A percentile compares a stretch with the other conserved stretches of the same genome.
Conservation (phyloP, 2,329 filamentous ascomycete species). For the Pestalotiopsis sp. region DNA sequence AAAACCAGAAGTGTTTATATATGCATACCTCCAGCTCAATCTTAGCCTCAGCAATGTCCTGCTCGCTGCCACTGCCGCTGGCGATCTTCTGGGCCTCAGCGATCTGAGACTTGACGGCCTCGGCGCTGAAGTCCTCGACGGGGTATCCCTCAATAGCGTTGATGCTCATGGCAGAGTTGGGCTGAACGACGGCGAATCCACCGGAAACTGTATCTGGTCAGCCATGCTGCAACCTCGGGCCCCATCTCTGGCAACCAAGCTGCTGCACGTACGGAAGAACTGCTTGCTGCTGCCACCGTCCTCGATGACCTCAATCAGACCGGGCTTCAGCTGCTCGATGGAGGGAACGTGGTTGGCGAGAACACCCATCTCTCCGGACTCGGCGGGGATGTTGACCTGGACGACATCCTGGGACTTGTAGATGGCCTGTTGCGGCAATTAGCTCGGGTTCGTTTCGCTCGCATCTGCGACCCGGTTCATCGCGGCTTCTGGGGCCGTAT, state of each 20-base stretch:
- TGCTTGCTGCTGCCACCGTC: slow-evolving; percentile 89
- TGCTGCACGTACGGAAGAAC: slow-evolving; percentile 84
- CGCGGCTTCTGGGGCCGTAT: not conserved
- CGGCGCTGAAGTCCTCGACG: slow-evolving; percentile 93
- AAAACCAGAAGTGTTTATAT: not conserved
- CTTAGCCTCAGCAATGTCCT: slow-evolving; percentile 98
- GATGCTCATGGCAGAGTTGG: slow-evolving; percentile 93
- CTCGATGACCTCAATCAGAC: slow-evolving; percentile 92
- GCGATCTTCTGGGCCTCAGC: slow-evolving; percentile 95
- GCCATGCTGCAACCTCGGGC: slow-evolving; percentile 10
- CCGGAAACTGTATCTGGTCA: slow-evolving; percentile 72
- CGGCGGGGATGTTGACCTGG: slow-evolving; percentile 98
- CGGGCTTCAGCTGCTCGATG: slow-evolving; percentile 98
- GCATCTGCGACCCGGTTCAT: not conserved
- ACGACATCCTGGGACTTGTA: slow-evolving; percentile 73
- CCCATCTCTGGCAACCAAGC: not conserved
- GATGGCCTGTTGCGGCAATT: slow-evolving; percentile 68
- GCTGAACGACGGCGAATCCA: slow-evolving; percentile 96
- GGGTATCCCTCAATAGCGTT: slow-evolving; percentile 96
- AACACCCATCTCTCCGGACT: slow-evolving; percentile 99
- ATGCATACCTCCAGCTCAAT: slow-evolving; percentile 89
- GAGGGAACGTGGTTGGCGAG: slow-evolving; percentile 98
- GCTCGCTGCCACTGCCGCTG: slow-evolving; percentile 87
- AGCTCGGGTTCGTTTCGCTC: slow-evolving; percentile 30
- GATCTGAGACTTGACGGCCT: slow-evolving; percentile 87